These are phyloP conservation scores for Candida pseudoglaebosa DNA, from an alignment of 805 yeast genomes.

Conservation along the genomic window DNA sequence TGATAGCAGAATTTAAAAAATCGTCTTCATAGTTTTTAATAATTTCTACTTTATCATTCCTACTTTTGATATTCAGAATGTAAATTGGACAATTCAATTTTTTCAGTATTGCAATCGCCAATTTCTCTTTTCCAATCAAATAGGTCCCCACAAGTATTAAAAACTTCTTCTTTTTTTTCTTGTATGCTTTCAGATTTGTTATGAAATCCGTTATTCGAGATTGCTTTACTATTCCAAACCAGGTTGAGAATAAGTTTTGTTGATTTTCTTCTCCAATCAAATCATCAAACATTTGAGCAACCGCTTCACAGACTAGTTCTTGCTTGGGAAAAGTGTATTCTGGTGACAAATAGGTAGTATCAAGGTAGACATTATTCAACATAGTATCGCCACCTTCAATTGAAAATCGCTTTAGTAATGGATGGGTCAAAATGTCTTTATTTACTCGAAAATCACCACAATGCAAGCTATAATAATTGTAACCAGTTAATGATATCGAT, in stretches of 20 bases:
- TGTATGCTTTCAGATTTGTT: constrained; percentile 6
- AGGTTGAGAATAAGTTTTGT: constrained; percentile 20
- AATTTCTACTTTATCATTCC: constrained; percentile 38
- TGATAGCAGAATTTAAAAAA: constrained; percentile 26
- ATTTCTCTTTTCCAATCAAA: constrained; percentile 85
- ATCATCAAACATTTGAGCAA: constrained; percentile 49
- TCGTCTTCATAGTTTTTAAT: constrained; percentile 46
- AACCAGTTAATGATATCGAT: constrained; percentile 23
- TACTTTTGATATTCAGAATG: constrained; percentile 45
- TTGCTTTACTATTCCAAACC: constrained; percentile 35
- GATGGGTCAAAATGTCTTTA: constrained; percentile 43
- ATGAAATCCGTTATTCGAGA: constrained; percentile 38
- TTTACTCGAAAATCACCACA: constrained; percentile 92
- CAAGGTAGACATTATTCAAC: constrained; percentile 69
- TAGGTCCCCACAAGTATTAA: constrained; percentile 80
- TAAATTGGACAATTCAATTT: constrained; percentile 50
- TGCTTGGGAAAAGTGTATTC: constrained; percentile 76
- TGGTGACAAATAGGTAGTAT: constrained; percentile 85
- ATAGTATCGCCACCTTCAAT: constrained; percentile 7
- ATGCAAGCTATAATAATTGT: constrained; percentile 50
- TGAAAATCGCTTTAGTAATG: constrained; percentile 19
- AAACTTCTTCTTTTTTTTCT: constrained; percentile 37
- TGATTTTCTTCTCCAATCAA: constrained; percentile 28
- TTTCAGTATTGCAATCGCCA: constrained; percentile 66
- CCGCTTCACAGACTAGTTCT: constrained; percentile 54